Evolutionary conservation across 805 yeast genomes (phyloP).

Genomic region (Ogataea methylovora): DNA sequence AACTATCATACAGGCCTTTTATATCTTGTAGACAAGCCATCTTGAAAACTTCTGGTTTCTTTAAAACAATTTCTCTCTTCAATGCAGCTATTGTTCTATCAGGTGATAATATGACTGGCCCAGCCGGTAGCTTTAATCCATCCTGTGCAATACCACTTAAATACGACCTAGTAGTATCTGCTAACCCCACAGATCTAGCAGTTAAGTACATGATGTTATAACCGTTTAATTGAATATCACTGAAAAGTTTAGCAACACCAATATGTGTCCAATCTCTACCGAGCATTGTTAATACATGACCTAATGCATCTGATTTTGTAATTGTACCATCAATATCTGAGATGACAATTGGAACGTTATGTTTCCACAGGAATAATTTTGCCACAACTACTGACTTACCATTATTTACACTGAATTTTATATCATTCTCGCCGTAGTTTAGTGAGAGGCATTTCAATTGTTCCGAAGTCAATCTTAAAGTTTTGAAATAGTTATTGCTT

Average conservation of each 20-base stretch:
- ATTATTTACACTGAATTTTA: conserved; percentile 72
- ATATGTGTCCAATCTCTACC: conserved; percentile 98
- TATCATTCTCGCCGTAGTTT: conserved; percentile 70
- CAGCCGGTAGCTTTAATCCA: conserved; percentile 66
- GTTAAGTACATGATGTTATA: conserved; percentile 91
- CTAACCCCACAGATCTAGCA: conserved; percentile 92
- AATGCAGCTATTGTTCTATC: conserved; percentile 96
- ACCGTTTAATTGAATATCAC: conserved; percentile 82
- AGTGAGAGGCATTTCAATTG: conserved; percentile 71
- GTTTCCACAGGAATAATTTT: conserved; percentile 76
- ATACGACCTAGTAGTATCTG: conserved; percentile 85
- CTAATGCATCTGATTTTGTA: conserved; percentile 94
- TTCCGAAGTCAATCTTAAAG: conserved; percentile 84
- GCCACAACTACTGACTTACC: conserved; percentile 75
- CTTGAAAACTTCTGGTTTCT: conserved; percentile 96
- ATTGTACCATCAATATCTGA: conserved; percentile 98
- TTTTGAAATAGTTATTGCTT: conserved; percentile 56
- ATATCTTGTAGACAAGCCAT: conserved; percentile 94
- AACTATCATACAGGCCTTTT: conserved; percentile 47
- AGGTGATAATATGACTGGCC: conserved; percentile 93
- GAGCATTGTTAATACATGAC: conserved; percentile 87
- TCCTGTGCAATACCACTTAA: conserved; percentile 71
- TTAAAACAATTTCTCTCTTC: conserved; percentile 81
- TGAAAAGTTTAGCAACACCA: conserved; percentile 88
- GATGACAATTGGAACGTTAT: conserved; percentile 82